A percentile compares a stretch with the other conserved stretches of the same genome.
Evolutionary conservation across 75 land plant species (phyloP).

Genomic region (Cunninghamia lanceolata): DNA sequence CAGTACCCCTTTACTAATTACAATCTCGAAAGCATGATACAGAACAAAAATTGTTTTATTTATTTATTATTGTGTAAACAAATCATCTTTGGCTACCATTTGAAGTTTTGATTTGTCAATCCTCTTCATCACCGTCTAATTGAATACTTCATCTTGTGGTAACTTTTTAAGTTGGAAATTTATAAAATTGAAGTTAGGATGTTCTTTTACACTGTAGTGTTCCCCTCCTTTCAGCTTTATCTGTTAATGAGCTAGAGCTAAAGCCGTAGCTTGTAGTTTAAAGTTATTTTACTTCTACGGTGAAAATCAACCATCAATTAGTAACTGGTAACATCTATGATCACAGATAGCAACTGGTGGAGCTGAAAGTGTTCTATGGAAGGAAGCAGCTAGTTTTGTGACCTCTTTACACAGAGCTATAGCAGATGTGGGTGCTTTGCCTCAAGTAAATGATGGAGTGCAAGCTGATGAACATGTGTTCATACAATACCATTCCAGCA

Average conservation of each 20-base stretch:
- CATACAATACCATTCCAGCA: constrained; percentile 84
- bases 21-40: neutral
- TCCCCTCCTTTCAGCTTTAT: neutral
- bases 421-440: constrained; percentile 62
- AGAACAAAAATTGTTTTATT: neutral
- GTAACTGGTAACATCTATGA: neutral
- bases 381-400: constrained; percentile 40
- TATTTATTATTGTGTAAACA: neutral
- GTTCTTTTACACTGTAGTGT: neutral
- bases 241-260: neutral
- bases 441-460: constrained; percentile 28
- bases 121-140: neutral
- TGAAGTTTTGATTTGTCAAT: neutral
- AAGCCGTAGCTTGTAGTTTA: neutral
- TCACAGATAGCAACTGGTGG: constrained; percentile 91
- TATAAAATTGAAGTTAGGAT: neutral
- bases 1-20: neutral
- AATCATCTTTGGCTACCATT: neutral
- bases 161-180: neutral
- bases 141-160: neutral
- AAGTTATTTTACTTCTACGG: neutral
- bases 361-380: constrained; percentile 59
- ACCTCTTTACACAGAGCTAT: constrained; percentile 59
- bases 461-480: constrained; percentile 72
- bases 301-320: neutral